phyloP scores from a whole-genome alignment of 768 basidiomycete species.

The Hericium coralloides region DNA sequence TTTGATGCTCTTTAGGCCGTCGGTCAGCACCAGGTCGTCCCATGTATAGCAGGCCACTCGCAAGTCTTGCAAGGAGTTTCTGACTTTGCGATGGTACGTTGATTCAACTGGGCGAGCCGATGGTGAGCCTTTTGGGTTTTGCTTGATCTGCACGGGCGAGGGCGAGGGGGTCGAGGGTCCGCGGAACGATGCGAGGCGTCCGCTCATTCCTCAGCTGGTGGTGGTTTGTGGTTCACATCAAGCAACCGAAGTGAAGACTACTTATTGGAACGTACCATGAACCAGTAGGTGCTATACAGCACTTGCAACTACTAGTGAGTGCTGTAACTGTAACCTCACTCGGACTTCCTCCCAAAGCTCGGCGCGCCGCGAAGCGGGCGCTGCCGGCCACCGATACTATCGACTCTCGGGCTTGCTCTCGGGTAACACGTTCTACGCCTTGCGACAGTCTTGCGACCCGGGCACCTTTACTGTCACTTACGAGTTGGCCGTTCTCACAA shows the following conservation, averaged over 20 bases:
- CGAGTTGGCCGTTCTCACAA: no score
- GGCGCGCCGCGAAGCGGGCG: background rate
- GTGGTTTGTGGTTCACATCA: no score
- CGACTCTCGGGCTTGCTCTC: no score
- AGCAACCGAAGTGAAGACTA: no score
- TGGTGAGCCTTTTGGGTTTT: conserved; percentile 25
- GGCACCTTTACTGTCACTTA: no score
- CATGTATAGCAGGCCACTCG: conserved; percentile 57
- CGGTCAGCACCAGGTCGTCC: conserved; percentile 74
- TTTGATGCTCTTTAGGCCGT: conserved; percentile 70
- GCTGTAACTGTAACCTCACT: background rate
- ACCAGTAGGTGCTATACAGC: no score
- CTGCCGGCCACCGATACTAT: no score
- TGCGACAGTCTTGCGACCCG: no score
- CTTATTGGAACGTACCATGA: background rate
- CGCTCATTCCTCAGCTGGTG: conserved; percentile 27
- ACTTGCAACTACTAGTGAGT: no score
- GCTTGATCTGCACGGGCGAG: conserved; percentile 46
- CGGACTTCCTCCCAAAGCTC: background rate
- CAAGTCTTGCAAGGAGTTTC: conserved; percentile 60
- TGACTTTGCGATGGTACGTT: conserved; percentile 72
- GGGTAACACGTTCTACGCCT: background rate
- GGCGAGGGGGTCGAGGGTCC: conserved; percentile 71
- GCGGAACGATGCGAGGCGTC: conserved; percentile 66
- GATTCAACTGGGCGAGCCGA: conserved; percentile 48